phyloP scores from a whole-genome alignment of 176 grass and related monocot species.

The Paspalum vaginatum region DNA sequence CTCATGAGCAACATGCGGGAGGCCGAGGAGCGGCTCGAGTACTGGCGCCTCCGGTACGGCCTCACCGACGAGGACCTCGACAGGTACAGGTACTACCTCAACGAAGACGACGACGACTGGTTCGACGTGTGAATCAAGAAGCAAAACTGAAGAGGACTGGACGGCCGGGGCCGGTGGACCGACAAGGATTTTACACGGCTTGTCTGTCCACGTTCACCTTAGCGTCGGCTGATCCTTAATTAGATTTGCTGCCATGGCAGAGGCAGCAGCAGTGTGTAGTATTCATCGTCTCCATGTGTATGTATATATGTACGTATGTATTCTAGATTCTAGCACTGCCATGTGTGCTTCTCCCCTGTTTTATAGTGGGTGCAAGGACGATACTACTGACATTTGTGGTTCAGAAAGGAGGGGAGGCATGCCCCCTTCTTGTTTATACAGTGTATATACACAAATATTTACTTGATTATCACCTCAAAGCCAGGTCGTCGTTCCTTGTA shows the following conservation, averaged over 20 bases:
- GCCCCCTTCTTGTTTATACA: no score
- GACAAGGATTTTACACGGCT: background rate
- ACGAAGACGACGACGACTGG: slow-evolving; percentile 41
- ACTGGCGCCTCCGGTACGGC: slow-evolving; percentile 51
- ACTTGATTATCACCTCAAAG: no score
- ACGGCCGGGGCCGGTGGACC: background rate
- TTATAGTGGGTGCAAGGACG: no score
- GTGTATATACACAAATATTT: no score
- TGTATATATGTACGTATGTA: background rate
- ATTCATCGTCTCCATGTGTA: background rate
- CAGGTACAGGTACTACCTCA: slow-evolving; percentile 39
- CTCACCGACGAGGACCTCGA: slow-evolving; percentile 46
- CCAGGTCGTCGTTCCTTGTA: no score
- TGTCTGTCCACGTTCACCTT: background rate
- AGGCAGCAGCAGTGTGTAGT: background rate
- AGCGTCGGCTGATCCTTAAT: background rate
- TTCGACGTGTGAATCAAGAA: slow-evolving; percentile 35
- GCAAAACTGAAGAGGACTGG: background rate
- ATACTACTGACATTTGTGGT: no score
- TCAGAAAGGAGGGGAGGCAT: no score
- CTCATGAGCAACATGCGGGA: slow-evolving; percentile 49
- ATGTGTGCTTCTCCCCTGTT: background rate
- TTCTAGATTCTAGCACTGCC: background rate
- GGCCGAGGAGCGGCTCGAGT: slow-evolving; percentile 51
- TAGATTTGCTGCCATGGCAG: background rate